These are phyloP conservation scores for Fusarium mundagurra DNA, from an alignment of 2,329 filamentous ascomycete genomes.

Conservation along the genomic window DNA sequence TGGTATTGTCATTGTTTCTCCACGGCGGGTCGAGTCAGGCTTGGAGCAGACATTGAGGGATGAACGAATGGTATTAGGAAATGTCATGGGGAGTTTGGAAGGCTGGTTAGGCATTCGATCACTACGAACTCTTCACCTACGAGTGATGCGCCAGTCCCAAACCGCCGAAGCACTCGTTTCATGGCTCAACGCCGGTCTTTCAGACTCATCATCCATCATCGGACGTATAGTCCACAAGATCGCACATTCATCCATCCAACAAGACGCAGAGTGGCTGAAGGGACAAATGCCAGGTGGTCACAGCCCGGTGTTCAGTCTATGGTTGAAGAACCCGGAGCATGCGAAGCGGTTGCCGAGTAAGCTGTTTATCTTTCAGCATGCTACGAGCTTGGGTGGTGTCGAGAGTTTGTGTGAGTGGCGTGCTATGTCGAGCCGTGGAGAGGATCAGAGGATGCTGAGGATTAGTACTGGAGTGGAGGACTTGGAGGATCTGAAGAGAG, in stretches of 20 bases:
- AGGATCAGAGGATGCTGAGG: constrained; percentile 78
- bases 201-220: constrained; percentile 52
- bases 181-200: constrained; percentile 70
- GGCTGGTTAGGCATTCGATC: constrained; percentile 91
- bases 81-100: constrained; percentile 88
- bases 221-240: constrained; percentile 30
- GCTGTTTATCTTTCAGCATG: constrained; percentile 87
- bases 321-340: constrained; percentile 65
- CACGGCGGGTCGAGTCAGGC: constrained; percentile 51
- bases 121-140: constrained; percentile 83
- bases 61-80: constrained; percentile 80
- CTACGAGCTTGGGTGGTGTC: constrained; percentile 82
- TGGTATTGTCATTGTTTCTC: constrained; percentile 76
- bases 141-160: constrained; percentile 80
- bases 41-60: constrained; percentile 69
- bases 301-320: constrained; percentile 86
- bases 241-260: constrained; percentile 68
- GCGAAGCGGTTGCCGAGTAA: constrained; percentile 80
- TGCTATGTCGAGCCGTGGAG: constrained; percentile 79
- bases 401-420: constrained; percentile 96
- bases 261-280: constrained; percentile 78
- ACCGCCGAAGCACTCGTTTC: constrained; percentile 75
- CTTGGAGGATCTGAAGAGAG: constrained; percentile 82
- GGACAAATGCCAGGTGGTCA: constrained; percentile 92
- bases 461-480: constrained; percentile 89